These are phyloP conservation scores for Chrysochromulina parva DNA, from an alignment of 78 protist genomes.

Conservation along the genomic window DNA sequence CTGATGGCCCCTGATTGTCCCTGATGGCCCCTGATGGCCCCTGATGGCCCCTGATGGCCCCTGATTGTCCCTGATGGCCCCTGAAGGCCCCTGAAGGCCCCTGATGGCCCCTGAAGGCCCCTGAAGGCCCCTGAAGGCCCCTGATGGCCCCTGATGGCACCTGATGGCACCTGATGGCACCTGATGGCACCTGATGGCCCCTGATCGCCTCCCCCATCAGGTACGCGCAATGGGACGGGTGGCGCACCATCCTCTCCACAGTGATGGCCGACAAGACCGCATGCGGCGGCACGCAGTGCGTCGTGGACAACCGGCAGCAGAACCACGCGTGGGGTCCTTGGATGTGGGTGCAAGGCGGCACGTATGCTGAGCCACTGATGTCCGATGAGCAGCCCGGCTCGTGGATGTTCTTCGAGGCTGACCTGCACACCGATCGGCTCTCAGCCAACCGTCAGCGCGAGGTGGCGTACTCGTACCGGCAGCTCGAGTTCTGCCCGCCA, in stretches of 20 bases:
- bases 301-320: slow-evolving; percentile 26
- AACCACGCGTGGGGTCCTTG: slow-evolving; percentile 48
- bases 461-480: not conserved
- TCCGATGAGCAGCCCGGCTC: not conserved
- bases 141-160: too few relatives aligned
- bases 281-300: not conserved
- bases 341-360: not conserved
- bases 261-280: not conserved
- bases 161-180: too few relatives aligned
- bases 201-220: too few relatives aligned
- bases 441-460: not conserved
- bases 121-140: too few relatives aligned
- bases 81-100: too few relatives aligned
- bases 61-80: too few relatives aligned
- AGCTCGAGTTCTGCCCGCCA: not conserved
- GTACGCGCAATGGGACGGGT: not conserved
- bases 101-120: too few relatives aligned
- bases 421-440: not conserved
- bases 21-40: too few relatives aligned
- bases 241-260: not conserved
- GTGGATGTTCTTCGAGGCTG: not conserved
- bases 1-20: too few relatives aligned
- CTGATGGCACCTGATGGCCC: too few relatives aligned
- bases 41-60: too few relatives aligned
- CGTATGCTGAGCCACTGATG: not conserved